Evolutionary conservation across 1,284 basidiomycete genomes (phyloP), one percentile per base, ranked within the genome.

Genomic region (Ustilago nuda): DNA sequence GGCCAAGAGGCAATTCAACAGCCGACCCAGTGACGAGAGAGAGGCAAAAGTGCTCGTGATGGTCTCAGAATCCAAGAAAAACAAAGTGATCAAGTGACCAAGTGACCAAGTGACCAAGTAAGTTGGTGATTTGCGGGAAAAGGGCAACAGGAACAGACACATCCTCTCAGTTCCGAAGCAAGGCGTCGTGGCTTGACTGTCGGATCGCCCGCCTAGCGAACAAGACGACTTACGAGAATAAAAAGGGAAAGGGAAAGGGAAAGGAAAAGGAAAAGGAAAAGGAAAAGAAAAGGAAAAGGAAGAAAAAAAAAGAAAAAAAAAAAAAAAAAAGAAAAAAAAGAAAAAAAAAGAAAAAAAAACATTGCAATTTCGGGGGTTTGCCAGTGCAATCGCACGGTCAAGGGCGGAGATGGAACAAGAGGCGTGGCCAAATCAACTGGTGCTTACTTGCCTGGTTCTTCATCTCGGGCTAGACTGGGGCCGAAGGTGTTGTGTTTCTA

Each of bases 141-240:
- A 41, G 32, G 17, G 27, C 23, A 13, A 51, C 19, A 30, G 36
- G 23, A 30, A 27, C 23, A 15, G 19, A 41, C 43, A n/a, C 23
- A 45, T 15, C 43, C 8, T 36, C 58, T 63, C 69, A 72, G 43
- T 59, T 72, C 69, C 64, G 63, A 52, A 61, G 54, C 45, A 65
- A 60, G 50, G 56, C 41, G 46, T 9, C 37, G 4, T 48, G 45
- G 45, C 11, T 45, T 45, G 15, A 30, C n/a, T 23, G 19, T 27
- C 4, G 33, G 51, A 33, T 52, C 17, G 36, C 15, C 53, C 27
- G 33, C 27, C 51, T 27, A 23, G 53, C 19, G 17, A 23, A 23
- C 23, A 50, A 27, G 39, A 4, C 13, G 39, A 41, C 39, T 15
- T 17, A 41, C 7, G 15, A 41, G 17, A 41, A 6, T 15, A 4